Base-by-base conservation (phyloP, 192 early-diverging fungal genomes). In the Phycomyces blakesleeanus region DNA sequence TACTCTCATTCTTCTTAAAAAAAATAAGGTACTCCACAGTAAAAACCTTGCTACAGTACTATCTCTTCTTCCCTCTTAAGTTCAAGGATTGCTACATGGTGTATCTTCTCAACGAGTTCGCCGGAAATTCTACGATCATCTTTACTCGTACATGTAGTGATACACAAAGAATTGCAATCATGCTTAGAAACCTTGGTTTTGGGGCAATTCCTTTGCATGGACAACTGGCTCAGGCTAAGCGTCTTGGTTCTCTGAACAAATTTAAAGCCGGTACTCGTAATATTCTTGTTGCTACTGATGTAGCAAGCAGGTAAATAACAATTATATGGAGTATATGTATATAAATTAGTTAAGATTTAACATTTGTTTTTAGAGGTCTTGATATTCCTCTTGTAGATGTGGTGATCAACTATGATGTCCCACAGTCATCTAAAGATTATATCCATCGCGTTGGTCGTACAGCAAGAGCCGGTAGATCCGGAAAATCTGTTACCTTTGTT, bases 361-460 rank as follows among this genome's bases (percentile, higher is more conserved):
- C 12, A 25, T 29, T 69, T n/a, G 52, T 62, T 6, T 50, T 14
- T 63, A 78, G 85, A 64, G 91, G 96, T 21, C 74, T 98, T 63
- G 96, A 98, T 83, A 98, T 98, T 64, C 93, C 93, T n/a, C 73
- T 87, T 1, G 96, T 98, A 7, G 94, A 98, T 66, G 76, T 94
- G 55, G 95, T 98, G 15, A 82, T 98, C 67, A 98, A 98, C 79
- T 98, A 94, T 69, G 96, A 98, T 69, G 87, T 98, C 18, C 95
- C 96, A 63, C 82, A 76, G 65, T 91, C 86, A 61, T 90, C 88
- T 55, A 93, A 93, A 73, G 91, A 91, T 66, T 92, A 93, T 67
- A 89, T 93, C 56, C 91, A 93, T 77, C 86, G 91, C 41, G 91
- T 93, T 3, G 91, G 91, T 37, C 83, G 91, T 62, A 93, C 91